Evolutionary conservation across 192 early-diverging fungal species (phyloP), one percentile per base, ranked within the genome.

Genomic region (Polychytrium aggregatum): DNA sequence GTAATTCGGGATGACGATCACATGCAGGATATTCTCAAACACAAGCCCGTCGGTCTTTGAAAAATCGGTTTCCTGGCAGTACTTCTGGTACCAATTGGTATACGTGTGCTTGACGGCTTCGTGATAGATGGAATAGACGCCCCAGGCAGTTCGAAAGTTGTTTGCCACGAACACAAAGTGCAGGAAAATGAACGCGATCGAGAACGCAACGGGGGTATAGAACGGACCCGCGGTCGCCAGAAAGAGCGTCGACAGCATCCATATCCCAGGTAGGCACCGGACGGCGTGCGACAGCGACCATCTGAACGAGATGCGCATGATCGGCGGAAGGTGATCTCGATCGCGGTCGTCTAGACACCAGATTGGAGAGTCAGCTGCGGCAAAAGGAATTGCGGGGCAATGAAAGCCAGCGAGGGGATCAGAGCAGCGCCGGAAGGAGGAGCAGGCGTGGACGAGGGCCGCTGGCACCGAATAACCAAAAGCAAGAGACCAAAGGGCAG

Each of bases 1-100:
- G 65, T 83, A 83, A 48, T 79, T 79, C 22, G 81, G 79, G 25
- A 83, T 60, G 47, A 83, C 67, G 56, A 83, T 75, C 38, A 72
- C 72, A 52, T 83, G 81, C 21, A 65, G 39, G 18, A 75, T 45
- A 21, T 46, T 22, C 29, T 60, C 53, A 44, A 45, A 60, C 27
- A 62, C 49, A 16, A 68, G 50, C 37, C 50, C 55, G 35, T 66
- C 53, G 35, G 9, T 17, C 17, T 30, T 20, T 26, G 48, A 39
- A 31, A 37, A 6, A 37, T 57, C 59, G 8, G 52, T 56, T 29
- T 49, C 25, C 1, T 46, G 30, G 24, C 24, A 33, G 58, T 64
- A 64, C 51, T 57, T 51, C 24, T 51, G 11, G 2, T 29, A 8
- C 65, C 65, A 62, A 40, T 67, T 53, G 6, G 55, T 63, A 44